Base-by-base conservation (phyloP, 345 rosid species). In the Brassica rapa region DNA sequence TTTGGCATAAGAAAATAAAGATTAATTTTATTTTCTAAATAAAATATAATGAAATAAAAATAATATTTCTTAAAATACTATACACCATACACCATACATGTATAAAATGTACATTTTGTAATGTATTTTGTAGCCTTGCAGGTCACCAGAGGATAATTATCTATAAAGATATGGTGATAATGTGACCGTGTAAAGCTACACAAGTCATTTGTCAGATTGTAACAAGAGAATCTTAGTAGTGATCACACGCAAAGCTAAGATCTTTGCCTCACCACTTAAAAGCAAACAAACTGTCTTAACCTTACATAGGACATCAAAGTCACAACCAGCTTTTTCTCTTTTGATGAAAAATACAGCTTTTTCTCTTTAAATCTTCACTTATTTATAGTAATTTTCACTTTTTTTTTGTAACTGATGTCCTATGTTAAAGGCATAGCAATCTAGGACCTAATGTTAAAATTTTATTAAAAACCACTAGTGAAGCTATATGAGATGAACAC, bases 171-270 rank as follows among this genome's bases (percentile, higher is more conserved):
- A 62, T 62, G 75, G 74, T 32, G 30, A 60, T 67, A 60, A 21
- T 67, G 74, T 78, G 46, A 24, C 46, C 21, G 59, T 32, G 78
- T 46, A 49, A 73, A 73, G 66, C 63, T 67, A 73, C 46, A 51
- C 15, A 68, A 67, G 82, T 79, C 70, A 79, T 72, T 32, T 80
- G 79, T 74, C 82, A 80, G 67, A 51, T 74, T 74, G 12, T 74
- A 69, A 62, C 30, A 53, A 74, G 79, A 69, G 82, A 80, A 80
- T 80, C 79, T 80, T 74, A 74, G 75, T 80, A 74, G 75, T 74
- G 71, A 74, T 69, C 79, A 69, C 46, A 39, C 79, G 71, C 82
- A 74, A 80, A 69, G 72, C 79, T 74, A 80, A 62, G 67, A 74
- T 62, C 41, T 74, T 56, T 80, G 83, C 75, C 75, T 74, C 79